Evolutionary conservation across 768 basidiomycete species (phyloP).

Genomic region (Mycena chlorophos): DNA sequence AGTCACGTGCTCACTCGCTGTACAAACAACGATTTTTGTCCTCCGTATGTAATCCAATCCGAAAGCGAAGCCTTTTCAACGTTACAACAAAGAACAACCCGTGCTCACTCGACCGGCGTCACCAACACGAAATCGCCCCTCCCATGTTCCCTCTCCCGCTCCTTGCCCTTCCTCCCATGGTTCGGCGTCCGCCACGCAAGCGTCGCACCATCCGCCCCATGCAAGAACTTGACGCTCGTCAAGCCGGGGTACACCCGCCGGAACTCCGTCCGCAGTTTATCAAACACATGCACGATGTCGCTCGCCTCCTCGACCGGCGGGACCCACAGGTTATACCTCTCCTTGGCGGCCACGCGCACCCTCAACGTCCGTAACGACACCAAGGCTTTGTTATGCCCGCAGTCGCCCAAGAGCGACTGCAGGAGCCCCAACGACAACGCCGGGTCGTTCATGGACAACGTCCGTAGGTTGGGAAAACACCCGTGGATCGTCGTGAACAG

Average conservation of each 20-base stretch:
- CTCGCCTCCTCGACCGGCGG: slow-evolving; percentile 19
- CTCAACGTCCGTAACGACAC: slow-evolving; percentile 10
- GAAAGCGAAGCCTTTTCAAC: too few relatives aligned
- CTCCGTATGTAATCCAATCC: too few relatives aligned
- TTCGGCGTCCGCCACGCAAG: slow-evolving; percentile 18
- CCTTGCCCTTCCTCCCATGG: neutral
- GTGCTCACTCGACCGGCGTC: neutral
- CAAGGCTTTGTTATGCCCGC: neutral
- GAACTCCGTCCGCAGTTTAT: slow-evolving; percentile 2
- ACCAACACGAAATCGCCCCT: neutral
- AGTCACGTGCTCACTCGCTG: too few relatives aligned
- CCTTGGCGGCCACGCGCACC: slow-evolving; percentile 14
- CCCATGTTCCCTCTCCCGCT: too few relatives aligned
- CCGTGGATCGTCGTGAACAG: slow-evolving; percentile 11
- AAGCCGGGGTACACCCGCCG: slow-evolving; percentile 14
- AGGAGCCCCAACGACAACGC: neutral
- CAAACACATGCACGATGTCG: slow-evolving; percentile 13
- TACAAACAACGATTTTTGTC: too few relatives aligned
- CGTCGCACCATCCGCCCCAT: slow-evolving; percentile 13
- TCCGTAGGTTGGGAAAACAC: slow-evolving; percentile 10
- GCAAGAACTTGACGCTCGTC: slow-evolving; percentile 13
- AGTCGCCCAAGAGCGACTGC: slow-evolving; percentile 1
- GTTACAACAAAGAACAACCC: too few relatives aligned
- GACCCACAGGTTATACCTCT: slow-evolving; percentile 22
- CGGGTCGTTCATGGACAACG: slow-evolving; percentile 20